Base-by-base conservation (phyloP, 805 yeast species). In the Henningerozyma blattae region DNA sequence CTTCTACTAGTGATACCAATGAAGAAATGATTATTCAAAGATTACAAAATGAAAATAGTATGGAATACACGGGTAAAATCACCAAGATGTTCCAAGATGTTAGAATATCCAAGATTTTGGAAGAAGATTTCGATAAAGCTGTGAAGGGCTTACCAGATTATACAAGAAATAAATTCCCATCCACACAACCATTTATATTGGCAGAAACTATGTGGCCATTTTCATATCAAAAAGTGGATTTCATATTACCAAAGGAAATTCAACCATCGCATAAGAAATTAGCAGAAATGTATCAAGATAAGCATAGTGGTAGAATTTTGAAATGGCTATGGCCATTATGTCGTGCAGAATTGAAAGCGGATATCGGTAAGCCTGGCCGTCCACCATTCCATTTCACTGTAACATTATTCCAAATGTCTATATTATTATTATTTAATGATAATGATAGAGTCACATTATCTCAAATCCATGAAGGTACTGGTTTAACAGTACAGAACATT, bases 291-390 rank as follows among this genome's bases (percentile, higher is more conserved):
- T 93, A 89, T 56, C 66, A 72, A 28, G 62, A 67, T 24, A 78
- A 80, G 48, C 96, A 89, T 57, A 72, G 66, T 41, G 96, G 96
- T 10, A 72, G 97, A 57, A 76, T 84, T 43, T 70, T 91, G 47
- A 81, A 83, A 51, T 91, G 99, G 99, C 70, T 89, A 39, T 91
- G 96, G 96, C 80, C 85, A 47, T 75, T 84, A 52, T 84, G 94
- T 31, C 80, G 89, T 56, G 91, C 93, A 39, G 99, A 91, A 55
- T 60, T 91, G 37, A 82, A 78, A 57, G 94, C 94, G 9, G 81
- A 84, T 52, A 68, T 86, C 41, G 72, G 89, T 5, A 77, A 78
- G 45, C 77, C 80, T 25, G 87, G 87, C 5, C 78, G 76, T 51
- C 80, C 87, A 4, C 86, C 94, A 31, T 83, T 79, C 50, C 64